Evolutionary conservation across 2,329 filamentous ascomycete species (phyloP), one percentile per base, ranked within the genome.

Genomic region (Fusarium mexicanum): DNA sequence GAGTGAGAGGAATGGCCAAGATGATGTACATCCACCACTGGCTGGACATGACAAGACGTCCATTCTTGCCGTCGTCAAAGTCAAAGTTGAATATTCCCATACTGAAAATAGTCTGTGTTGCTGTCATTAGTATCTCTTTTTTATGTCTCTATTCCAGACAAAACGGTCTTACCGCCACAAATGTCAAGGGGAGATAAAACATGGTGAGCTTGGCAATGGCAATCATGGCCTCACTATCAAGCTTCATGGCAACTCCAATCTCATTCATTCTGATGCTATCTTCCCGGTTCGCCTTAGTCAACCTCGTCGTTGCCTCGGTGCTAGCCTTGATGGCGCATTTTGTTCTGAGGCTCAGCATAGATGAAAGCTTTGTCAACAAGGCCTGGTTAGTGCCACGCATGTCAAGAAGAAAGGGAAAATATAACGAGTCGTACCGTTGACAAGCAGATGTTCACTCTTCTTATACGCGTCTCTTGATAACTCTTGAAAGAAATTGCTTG

Each of bases 191-290:
- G 5, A 57, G 22, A 12, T 57, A 57, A 0, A 58, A 3, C 54
- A 58, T 58, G 13, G 54, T 58, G 10, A 58, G 54, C 2, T 58
- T 58, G 5, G 40, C 54, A 10, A 47, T 58, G 9, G 31, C 46
- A 14, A 47, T 58, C 54, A 58, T 58, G 2, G 29, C 54, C 14
- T 58, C 40, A 1, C 54, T 58, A 3, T 58, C 54, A 1, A 58
- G 40, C 3, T 46, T 58, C 3, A 18, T 35, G 1, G 40, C 40
- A 2, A 58, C 13, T 0, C 10, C 40, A 0, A 46, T 46, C 0
- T 58, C 40, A 1, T 58, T 58, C 54, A 46, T 47, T 1, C 0
- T 58, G 0, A 18, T 5, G 6, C 29, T 58, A 2, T 57, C 54
- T 0, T 57, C 29, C 1, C 54, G 54, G 7, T 57, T 57, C 0